phyloP scores from a whole-genome alignment of 257 asterid genomes.

The Solanum acaule region DNA sequence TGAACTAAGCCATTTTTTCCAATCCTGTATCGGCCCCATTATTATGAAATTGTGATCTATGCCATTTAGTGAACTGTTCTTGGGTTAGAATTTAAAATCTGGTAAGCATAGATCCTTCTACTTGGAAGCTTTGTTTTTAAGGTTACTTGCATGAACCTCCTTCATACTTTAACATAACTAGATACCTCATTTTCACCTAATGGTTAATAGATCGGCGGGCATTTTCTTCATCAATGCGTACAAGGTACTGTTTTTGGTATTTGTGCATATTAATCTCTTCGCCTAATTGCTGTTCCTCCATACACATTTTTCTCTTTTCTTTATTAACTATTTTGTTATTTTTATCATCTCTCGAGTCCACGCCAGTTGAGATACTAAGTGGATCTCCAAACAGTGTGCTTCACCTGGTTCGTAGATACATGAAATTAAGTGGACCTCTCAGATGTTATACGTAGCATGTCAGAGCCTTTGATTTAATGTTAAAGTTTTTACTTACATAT shows the following conservation, averaged over 20 bases:
- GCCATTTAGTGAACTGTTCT: neutral
- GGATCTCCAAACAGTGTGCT: neutral
- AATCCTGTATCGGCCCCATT: constrained; percentile 65
- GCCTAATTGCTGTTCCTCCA: neutral
- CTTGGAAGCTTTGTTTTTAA: neutral
- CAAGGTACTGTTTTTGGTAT: neutral
- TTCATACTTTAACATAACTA: neutral
- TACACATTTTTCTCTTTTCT: neutral
- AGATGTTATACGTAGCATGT: neutral
- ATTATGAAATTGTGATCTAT: constrained; percentile 26
- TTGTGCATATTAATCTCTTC: neutral
- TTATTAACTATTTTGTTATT: neutral
- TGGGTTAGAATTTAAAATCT: neutral
- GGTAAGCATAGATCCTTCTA: neutral
- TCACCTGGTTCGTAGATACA: neutral
- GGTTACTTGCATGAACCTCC: neutral
- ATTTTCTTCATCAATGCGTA: neutral
- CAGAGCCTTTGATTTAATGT: neutral
- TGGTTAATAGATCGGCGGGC: neutral
- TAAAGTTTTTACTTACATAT: neutral
- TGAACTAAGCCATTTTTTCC: constrained; percentile 57
- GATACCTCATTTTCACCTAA: neutral
- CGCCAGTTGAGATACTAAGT: neutral
- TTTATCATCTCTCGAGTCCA: neutral
- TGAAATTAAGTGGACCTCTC: neutral